Evolutionary conservation across 169 alveolate genomes (phyloP), one percentile per base, ranked within the genome.

Genomic region (Plasmodium inui): DNA sequence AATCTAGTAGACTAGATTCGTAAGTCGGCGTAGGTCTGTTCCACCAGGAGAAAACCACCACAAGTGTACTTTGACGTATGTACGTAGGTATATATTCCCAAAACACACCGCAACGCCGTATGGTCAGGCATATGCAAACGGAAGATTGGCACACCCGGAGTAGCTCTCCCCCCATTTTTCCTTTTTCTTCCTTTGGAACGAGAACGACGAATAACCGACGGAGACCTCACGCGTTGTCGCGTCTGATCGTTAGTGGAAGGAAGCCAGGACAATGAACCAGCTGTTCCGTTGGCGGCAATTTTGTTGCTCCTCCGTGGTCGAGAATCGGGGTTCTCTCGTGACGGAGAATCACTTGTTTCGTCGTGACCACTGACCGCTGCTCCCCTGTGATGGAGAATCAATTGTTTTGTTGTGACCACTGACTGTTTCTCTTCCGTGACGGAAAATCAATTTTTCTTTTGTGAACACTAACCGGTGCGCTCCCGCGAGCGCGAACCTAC

Each of bases 221-320:
- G 50, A 37, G 19, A 30, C 44, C 44, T 76, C 37, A 19, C 28
- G 26, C 6, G 44, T 32, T 19, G 55, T 30, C 44, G 17, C 50
- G n/a, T 8, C 61, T 72, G 44, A 32, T 46, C 14, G 57, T 46
- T 30, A 50, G 53, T 10, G 46, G 17, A 46, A 73, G 82, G 46
- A 22, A 74, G 53, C 78, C 55, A 22, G 22, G 41, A 88, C 39
- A 81, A 90, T 90, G 95, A 90, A 50, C 7, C n/a, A 50, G 19
- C 61, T 14, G 19, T 3, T 50, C 22, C 8, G 61, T 14, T 50
- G 61, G 61, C 1, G 26, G 22, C 61, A 50, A 50, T 50, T 50
- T 14, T 3, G 6, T 50, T 50, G n/a, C 6, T 14, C 17, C 19
- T 14, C 4, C 22, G 61, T 14, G 22, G 19, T 14, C 61, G 22